Base-by-base conservation (phyloP, 2,329 filamentous ascomycete species). In the Diaporthe vexans region DNA sequence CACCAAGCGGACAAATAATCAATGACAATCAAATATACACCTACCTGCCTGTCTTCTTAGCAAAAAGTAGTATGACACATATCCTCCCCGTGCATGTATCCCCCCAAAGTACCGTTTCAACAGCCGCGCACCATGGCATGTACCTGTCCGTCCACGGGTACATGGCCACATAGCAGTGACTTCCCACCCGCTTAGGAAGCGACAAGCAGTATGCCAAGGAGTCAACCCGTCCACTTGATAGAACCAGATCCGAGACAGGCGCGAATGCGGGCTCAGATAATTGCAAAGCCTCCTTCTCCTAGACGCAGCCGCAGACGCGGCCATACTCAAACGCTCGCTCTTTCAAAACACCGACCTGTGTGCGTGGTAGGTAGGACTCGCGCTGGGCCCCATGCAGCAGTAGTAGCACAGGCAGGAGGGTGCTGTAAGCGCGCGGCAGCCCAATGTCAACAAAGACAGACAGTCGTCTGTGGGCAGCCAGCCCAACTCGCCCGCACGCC, bases 41-140 rank as follows among this genome's bases (percentile, higher is more conserved):
- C n/a, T 24, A 11, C 21, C 21, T 26, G 13, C n/a, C n/a, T 26
- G 21, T 52, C 10, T 11, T 40, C n/a, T 40, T 15, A 40, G 37
- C 37, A 13, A 40, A 40, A 24, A 46, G 59, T 13, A 63, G 40
- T 40, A 46, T 29, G 40, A 11, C 29, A 43, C 19, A n/a, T 24
- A 1, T 21, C 19, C 40, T 33, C 13, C 2, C 40, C 5, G 29
- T 10, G 11, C 51, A 13, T 40, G n/a, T 43, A 52, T 26, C 21
- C 4, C 63, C 63, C 33, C 46, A 37, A 68, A 54, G 63, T 68
- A n/a, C 63, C 63, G 48, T 68, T 68, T 68, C 63, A 68, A 54
- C 63, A 68, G 33, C 29, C 63, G 63, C 63, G 63, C n/a, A 68
- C n/a, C n/a, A 21, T 21, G n/a, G 33, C 63, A 68, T 40, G 63